Conservation (phyloP, 805 yeast genomes). For the Debaryomyces prosopidis region DNA sequence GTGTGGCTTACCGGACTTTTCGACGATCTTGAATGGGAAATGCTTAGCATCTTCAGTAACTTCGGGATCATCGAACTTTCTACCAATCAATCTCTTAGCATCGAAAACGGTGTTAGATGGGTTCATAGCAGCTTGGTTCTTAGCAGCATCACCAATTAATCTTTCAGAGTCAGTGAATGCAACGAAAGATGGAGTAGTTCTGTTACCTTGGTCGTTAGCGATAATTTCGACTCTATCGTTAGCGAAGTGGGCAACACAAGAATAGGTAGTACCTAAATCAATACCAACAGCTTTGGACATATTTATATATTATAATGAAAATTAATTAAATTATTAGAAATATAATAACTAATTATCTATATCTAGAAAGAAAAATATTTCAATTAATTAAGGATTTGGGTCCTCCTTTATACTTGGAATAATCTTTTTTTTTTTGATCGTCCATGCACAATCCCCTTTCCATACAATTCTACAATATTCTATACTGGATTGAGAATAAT, state of each 20-base stretch:
- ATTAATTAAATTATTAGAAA: not conserved
- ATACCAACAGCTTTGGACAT: constrained; percentile 76
- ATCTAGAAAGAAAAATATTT: not conserved
- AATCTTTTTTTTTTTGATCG: not conserved
- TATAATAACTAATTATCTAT: constrained; percentile 1
- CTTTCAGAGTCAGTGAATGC: constrained; percentile 93
- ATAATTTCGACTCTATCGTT: constrained; percentile 92
- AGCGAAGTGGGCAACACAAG: constrained; percentile 94
- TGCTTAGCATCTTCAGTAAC: constrained; percentile 61
- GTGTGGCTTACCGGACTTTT: constrained; percentile 75
- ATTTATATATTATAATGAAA: not conserved
- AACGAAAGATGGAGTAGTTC: constrained; percentile 95
- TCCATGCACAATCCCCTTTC: constrained; percentile 1
- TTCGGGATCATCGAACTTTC: constrained; percentile 77
- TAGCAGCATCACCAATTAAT: constrained; percentile 94
- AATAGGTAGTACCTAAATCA: constrained; percentile 92
- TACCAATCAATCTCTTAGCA: constrained; percentile 92
- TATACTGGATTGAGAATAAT: not conserved
- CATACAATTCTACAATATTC: constrained; percentile 1
- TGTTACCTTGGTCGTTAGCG: constrained; percentile 98
- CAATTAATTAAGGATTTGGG: not conserved
- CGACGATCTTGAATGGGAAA: constrained; percentile 79
- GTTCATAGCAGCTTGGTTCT: constrained; percentile 95
- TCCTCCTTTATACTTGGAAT: constrained; percentile 1
- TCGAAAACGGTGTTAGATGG: constrained; percentile 89